phyloP scores from a whole-genome alignment of 176 grass and related monocot genomes.

The Areca catechu region DNA sequence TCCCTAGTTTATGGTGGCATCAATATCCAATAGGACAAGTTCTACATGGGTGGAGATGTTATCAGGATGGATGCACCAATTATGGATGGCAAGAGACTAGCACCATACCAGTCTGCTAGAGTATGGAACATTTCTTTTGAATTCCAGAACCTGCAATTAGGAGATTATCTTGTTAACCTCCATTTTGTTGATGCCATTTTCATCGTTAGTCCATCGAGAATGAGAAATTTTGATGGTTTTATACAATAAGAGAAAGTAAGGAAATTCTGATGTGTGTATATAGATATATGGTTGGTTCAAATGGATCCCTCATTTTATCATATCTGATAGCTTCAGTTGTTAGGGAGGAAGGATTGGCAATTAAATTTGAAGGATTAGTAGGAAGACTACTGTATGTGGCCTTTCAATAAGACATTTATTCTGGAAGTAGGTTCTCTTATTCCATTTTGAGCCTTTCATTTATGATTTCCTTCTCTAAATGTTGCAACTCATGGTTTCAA shows the following conservation, averaged over 20 bases:
- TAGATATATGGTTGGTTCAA: too few species aligned
- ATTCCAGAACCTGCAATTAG: conserved; percentile 19
- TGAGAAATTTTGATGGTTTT: conserved; percentile 27
- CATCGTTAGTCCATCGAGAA: conserved; percentile 17
- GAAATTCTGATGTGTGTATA: neutral
- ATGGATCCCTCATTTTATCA: too few species aligned
- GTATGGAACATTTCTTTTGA: conserved; percentile 19
- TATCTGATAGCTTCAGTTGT: conserved; percentile 22
- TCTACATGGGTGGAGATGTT: conserved; percentile 12
- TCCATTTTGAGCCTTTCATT: neutral
- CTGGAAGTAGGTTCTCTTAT: neutral
- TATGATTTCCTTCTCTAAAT: too few species aligned
- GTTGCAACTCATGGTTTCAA: neutral
- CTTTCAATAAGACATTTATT: conserved; percentile 10
- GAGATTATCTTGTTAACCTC: conserved; percentile 30
- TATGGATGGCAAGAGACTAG: neutral
- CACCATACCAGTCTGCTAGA: conserved; percentile 26
- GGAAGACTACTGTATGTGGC: conserved; percentile 26
- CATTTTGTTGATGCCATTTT: conserved; percentile 34
- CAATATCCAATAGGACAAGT: conserved; percentile 9
- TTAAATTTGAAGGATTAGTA: conserved; percentile 33
- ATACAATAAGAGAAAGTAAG: conserved; percentile 35
- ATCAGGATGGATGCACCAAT: conserved; percentile 11
- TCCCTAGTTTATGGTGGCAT: neutral
- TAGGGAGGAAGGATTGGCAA: conserved; percentile 4